phyloP scores from a whole-genome alignment of 2,329 filamentous ascomycete genomes.

The Sporothrix protearum region DNA sequence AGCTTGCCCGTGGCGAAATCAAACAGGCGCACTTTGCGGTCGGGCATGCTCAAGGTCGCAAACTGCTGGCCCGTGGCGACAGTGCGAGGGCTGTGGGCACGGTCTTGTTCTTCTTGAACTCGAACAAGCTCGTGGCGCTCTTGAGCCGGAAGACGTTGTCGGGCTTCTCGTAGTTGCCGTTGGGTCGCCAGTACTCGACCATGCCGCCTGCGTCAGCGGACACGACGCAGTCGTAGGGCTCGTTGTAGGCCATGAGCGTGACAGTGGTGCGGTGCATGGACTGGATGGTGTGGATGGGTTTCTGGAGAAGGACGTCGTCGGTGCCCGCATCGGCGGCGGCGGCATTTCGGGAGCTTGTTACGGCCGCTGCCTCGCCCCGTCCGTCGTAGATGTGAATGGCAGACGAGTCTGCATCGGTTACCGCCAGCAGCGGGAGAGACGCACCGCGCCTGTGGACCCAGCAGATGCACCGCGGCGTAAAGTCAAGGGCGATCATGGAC shows the following conservation, averaged over 20 bases:
- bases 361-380: slow-evolving; percentile 63
- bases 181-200: slow-evolving; percentile 93
- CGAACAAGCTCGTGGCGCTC: slow-evolving; percentile 88
- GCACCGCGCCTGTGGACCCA: slow-evolving; percentile 88
- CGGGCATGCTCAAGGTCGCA: slow-evolving; percentile 84
- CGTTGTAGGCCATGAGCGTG: slow-evolving; percentile 83
- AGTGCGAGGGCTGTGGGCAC: slow-evolving; percentile 77
- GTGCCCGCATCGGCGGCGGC: not conserved
- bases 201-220: slow-evolving; percentile 88
- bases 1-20: slow-evolving; percentile 88
- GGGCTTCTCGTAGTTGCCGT: slow-evolving; percentile 80
- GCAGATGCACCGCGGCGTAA: slow-evolving; percentile 73
- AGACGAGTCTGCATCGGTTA: slow-evolving; percentile 70
- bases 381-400: slow-evolving; percentile 84
- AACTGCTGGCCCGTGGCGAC: slow-evolving; percentile 81
- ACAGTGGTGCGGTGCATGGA: slow-evolving; percentile 79
- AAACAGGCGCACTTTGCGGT: slow-evolving; percentile 88
- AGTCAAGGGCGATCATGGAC: slow-evolving; percentile 74
- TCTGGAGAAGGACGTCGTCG: slow-evolving; percentile 28
- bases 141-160: slow-evolving; percentile 90
- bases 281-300: slow-evolving; percentile 72
- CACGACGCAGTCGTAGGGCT: slow-evolving; percentile 81
- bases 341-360: not conserved
- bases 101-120: slow-evolving; percentile 94
- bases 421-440: slow-evolving; percentile 80